phyloP scores from a whole-genome alignment of 2,329 filamentous ascomycete genomes.

The Penicillium sp. region DNA sequence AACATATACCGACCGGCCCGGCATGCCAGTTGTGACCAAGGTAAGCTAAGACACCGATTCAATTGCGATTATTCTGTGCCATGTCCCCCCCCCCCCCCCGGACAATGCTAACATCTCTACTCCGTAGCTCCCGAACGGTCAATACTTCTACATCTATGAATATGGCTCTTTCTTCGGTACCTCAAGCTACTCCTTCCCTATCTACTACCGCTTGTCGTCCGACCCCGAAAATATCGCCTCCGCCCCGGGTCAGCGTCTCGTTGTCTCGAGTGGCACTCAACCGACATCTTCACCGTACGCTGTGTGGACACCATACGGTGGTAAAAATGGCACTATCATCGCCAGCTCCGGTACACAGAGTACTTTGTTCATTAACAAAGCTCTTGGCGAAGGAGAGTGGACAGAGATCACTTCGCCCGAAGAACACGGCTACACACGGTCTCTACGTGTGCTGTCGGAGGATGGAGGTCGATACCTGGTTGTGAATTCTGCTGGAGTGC shows the following conservation, averaged over 20 bases:
- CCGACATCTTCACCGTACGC: constrained; percentile 53
- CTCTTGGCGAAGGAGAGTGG: constrained; percentile 49
- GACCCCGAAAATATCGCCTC: constrained; percentile 51
- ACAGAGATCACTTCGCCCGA: constrained; percentile 46
- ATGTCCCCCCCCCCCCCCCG: too few relatives aligned
- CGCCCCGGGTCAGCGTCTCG: constrained; percentile 43
- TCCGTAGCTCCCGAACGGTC: constrained; percentile 59
- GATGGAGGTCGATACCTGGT: constrained; percentile 22
- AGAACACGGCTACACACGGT: constrained; percentile 48
- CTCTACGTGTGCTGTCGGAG: constrained; percentile 47
- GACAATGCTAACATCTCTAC: constrained; percentile 9
- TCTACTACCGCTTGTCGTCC: constrained; percentile 53
- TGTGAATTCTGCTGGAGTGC: constrained; percentile 21
- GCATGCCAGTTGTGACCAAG: constrained; percentile 63
- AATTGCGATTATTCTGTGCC: not conserved
- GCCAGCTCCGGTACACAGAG: constrained; percentile 44
- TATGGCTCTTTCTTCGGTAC: constrained; percentile 48
- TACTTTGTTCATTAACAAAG: constrained; percentile 51
- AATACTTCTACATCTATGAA: constrained; percentile 67
- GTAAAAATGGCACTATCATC: constrained; percentile 51
- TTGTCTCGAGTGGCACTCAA: constrained; percentile 45
- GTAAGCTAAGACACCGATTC: constrained; percentile 11
- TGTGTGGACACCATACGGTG: constrained; percentile 53
- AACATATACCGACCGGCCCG: constrained; percentile 64
- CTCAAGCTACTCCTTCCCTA: constrained; percentile 46